A percentile compares a stretch with the other conserved stretches of the same genome.
phyloP scores from a whole-genome alignment of 345 rosid species.

The Xanthoceras sorbifolium region DNA sequence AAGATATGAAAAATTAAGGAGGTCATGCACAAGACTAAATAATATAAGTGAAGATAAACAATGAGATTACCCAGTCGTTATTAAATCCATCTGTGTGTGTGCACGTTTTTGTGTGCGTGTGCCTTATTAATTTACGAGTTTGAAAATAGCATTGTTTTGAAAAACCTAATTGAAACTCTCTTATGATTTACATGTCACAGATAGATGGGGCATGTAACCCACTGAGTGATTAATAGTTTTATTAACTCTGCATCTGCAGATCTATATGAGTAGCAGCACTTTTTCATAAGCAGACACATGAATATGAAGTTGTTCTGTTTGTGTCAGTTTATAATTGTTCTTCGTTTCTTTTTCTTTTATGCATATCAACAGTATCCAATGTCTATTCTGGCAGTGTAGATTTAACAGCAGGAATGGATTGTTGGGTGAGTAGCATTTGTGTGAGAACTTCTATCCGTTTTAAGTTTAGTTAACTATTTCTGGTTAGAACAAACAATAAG shows the following conservation, averaged over 20 bases:
- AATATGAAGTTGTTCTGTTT: not conserved
- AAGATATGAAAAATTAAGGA: not conserved
- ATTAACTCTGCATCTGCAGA: not conserved
- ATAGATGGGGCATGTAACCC: not conserved
- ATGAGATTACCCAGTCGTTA: too few relatives aligned
- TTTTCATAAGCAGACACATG: not conserved
- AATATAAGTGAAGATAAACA: too few relatives aligned
- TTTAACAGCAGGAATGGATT: not conserved
- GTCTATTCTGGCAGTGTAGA: not conserved
- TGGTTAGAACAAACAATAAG: not conserved
- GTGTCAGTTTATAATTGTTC: not conserved
- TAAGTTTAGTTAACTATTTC: not conserved
- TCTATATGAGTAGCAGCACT: not conserved
- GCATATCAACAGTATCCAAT: not conserved
- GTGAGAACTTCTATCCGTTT: not conserved
- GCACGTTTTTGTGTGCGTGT: not conserved
- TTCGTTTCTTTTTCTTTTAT: not conserved
- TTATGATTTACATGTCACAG: not conserved
- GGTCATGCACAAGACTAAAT: not conserved
- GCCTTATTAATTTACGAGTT: not conserved
- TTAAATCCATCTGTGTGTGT: not conserved
- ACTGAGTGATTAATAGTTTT: not conserved
- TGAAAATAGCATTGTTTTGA: not conserved
- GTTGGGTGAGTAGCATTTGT: not conserved
- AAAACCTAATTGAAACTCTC: not conserved